Base-by-base conservation (phyloP, 2,329 filamentous ascomycete genomes). In the Teratosphaeria zuluensis region DNA sequence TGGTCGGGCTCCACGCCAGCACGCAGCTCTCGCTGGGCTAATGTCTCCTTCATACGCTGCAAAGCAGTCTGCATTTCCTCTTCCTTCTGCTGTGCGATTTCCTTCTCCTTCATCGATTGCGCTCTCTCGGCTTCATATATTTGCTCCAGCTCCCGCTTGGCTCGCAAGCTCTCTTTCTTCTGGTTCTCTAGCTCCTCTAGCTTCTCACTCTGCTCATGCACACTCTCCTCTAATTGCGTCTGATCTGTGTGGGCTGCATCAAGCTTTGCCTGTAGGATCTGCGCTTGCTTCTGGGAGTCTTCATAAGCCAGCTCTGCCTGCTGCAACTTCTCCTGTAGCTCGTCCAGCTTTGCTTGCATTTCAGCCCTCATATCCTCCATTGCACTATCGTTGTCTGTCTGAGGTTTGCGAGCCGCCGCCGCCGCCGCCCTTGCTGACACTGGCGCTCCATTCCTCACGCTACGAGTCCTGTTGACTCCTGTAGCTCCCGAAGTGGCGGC, bases 11-110 rank as follows among this genome's bases (percentile, higher is more conserved):
- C 54, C 53, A 78, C 72, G 61, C 75, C 78, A 46, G 75, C 74
- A 56, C 77, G 77, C 66, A 78, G 72, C 67, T 87, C 87, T 72
- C 88, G 85, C 75, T 92, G 88, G 56, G 89, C 87, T 66, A 96
- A 78, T 55, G 85, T 88, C 72, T 96, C 92, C 79, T 96, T 97
- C 66, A 99, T 78, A 58, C 92, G 82, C 76, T 95, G 90, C 69
- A 97, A 94, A 57, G 92, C 88, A 59, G 84, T 80, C 74, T 95
- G 90, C 82, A 97, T 86, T 73, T 96, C 91, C 70, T 96, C 91
- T 71, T 96, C 91, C 59, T 87, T 83, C 66, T 87, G 87, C 57
- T 83, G 80, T 74, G 92, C 87, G 66, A 95, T 90, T 64, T 96
- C 92, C 77, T 95, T 94, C 73, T 97, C 92, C 75, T 92, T 90